Percentiles rank a stretch among this genome's conserved stretches.
Conservation (phyloP, 345 rosid genomes). For the Citrus glauca region DNA sequence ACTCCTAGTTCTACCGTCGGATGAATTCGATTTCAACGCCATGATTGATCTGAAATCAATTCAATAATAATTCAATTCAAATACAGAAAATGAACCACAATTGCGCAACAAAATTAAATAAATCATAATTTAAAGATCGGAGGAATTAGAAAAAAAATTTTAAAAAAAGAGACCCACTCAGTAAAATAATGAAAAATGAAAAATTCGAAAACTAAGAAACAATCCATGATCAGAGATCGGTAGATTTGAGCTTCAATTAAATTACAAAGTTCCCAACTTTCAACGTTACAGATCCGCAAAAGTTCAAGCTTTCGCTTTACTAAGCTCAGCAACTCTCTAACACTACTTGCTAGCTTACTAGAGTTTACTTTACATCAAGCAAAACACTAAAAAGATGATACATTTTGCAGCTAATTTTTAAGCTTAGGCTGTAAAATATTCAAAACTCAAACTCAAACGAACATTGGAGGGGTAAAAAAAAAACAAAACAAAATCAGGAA, state of each 20-base stretch:
- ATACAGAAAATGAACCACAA: background rate
- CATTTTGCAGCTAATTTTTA: background rate
- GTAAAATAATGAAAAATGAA: background rate
- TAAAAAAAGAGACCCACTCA: background rate
- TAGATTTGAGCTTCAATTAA: background rate
- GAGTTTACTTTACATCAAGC: background rate
- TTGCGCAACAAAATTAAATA: background rate
- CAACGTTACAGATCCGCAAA: background rate
- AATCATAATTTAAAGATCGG: background rate
- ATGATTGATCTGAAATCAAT: slow-evolving; percentile 42
- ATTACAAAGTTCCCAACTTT: background rate
- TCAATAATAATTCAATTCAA: background rate
- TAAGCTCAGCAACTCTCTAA: background rate
- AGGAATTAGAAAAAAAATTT: too few relatives aligned
- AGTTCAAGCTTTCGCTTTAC: background rate
- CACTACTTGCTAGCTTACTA: background rate
- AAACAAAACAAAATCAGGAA: background rate
- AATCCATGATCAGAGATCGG: background rate
- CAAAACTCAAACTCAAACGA: background rate
- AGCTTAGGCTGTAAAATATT: background rate
- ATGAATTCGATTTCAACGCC: slow-evolving; percentile 71
- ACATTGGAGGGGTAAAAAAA: background rate
- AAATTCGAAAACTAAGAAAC: background rate
- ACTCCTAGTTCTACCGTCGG: slow-evolving; percentile 83
- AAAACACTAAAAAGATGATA: background rate